phyloP scores from a whole-genome alignment of 257 asterid genomes.

The Nicotiana knightiana region DNA sequence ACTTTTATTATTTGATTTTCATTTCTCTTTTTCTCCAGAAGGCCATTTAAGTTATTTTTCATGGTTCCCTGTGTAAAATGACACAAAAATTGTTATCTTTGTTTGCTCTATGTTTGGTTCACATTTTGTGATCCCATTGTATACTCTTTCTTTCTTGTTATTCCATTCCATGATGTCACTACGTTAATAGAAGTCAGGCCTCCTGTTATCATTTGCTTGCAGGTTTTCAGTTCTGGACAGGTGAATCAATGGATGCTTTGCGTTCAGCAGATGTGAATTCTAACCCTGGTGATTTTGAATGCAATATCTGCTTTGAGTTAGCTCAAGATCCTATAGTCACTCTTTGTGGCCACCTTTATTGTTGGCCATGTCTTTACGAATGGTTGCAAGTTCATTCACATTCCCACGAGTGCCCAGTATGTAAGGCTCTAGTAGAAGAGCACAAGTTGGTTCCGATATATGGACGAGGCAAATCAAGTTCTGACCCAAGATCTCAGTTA shows the following conservation, averaged over 20 bases:
- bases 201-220: neutral
- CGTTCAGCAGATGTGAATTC: conserved; percentile 29
- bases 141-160: neutral
- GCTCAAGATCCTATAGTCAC: conserved; percentile 88
- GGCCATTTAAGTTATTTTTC: neutral
- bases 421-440: conserved; percentile 69
- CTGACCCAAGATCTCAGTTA: conserved; percentile 43
- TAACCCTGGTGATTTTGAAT: conserved; percentile 65
- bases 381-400: conserved; percentile 86
- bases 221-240: conserved; percentile 19
- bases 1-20: conserved; percentile 1
- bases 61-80: neutral
- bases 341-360: conserved; percentile 93
- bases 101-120: neutral
- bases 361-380: conserved; percentile 92
- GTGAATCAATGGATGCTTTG: conserved; percentile 27
- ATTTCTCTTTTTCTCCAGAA: neutral
- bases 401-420: conserved; percentile 83
- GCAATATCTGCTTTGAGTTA: conserved; percentile 89
- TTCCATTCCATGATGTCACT: neutral
- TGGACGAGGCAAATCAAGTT: conserved; percentile 70
- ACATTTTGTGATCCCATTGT: neutral
- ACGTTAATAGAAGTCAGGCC: neutral
- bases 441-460: conserved; percentile 78
- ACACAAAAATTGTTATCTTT: neutral